These are phyloP conservation scores for Candolleomyces eurysporus DNA, from an alignment of 768 basidiomycete genomes.

Conservation along the genomic window DNA sequence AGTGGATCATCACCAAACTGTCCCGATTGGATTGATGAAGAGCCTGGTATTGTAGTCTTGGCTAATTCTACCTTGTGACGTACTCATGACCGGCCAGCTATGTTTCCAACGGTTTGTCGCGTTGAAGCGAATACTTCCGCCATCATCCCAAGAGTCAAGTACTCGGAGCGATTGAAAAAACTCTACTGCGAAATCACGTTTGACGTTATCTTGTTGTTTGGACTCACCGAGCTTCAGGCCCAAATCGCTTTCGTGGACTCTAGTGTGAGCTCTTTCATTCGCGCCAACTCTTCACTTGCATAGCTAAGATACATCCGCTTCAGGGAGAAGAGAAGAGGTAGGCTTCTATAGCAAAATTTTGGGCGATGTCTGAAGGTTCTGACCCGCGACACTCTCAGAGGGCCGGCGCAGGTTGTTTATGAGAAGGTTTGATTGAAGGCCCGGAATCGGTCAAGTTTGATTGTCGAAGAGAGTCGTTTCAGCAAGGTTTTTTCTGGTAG, in stretches of 20 bases:
- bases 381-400: too few species aligned
- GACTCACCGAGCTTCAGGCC: conserved; percentile 51
- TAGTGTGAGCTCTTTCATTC: too few species aligned
- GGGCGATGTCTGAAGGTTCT: too few species aligned
- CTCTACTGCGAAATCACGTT: conserved; percentile 31
- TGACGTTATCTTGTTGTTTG: conserved; percentile 50
- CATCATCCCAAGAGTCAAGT: background rate
- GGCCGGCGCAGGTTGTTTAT: too few species aligned
- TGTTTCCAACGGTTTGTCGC: background rate
- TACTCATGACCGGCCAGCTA: background rate
- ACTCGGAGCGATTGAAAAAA: background rate
- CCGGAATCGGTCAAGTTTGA: too few species aligned
- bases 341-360: too few species aligned
- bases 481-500: too few species aligned
- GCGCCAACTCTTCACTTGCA: too few species aligned
- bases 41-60: background rate
- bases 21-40: background rate
- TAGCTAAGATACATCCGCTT: too few species aligned
- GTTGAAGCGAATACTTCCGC: background rate
- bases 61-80: background rate
- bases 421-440: too few species aligned
- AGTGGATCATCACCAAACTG: background rate
- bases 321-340: too few species aligned
- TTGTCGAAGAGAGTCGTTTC: too few species aligned
- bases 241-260: conserved; percentile 48